These are phyloP conservation scores for Rhizophora mangle DNA, from an alignment of 345 rosid genomes.

Conservation along the genomic window DNA sequence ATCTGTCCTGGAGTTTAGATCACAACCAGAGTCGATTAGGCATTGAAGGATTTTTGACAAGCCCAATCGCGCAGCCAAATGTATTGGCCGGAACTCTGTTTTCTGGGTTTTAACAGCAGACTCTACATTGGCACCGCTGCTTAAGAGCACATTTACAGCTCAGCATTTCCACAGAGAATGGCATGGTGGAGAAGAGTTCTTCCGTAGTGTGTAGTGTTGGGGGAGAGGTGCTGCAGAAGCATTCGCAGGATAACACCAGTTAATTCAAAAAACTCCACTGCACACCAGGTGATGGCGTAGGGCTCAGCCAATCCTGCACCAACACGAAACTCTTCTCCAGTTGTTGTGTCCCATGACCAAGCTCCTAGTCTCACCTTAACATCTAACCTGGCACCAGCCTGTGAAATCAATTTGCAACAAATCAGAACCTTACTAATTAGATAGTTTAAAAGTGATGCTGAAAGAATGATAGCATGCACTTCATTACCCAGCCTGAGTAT, in stretches of 20 bases:
- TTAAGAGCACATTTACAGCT: conserved; percentile 65
- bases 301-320: conserved; percentile 99
- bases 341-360: conserved; percentile 89
- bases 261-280: conserved; percentile 85
- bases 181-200: conserved; percentile 95
- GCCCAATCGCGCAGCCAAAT: conserved; percentile 77
- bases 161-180: conserved; percentile 71
- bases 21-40: conserved; percentile 59
- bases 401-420: conserved; percentile 21
- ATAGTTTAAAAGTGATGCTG: not conserved
- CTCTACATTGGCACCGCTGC: conserved; percentile 60
- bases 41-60: conserved; percentile 49
- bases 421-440: not conserved
- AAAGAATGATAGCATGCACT: not conserved
- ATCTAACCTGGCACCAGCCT: conserved; percentile 67
- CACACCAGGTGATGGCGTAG: conserved; percentile 81
- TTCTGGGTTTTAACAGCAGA: conserved; percentile 49
- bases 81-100: conserved; percentile 61
- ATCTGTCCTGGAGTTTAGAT: conserved; percentile 65
- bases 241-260: conserved; percentile 67
- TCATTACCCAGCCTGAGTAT: not conserved
- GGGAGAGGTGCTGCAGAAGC: conserved; percentile 53
- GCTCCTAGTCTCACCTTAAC: conserved; percentile 74
- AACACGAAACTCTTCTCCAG: conserved; percentile 88
- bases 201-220: conserved; percentile 52